phyloP scores from a whole-genome alignment of 73 alveolate genomes.

The Stentor coeruleus region DNA sequence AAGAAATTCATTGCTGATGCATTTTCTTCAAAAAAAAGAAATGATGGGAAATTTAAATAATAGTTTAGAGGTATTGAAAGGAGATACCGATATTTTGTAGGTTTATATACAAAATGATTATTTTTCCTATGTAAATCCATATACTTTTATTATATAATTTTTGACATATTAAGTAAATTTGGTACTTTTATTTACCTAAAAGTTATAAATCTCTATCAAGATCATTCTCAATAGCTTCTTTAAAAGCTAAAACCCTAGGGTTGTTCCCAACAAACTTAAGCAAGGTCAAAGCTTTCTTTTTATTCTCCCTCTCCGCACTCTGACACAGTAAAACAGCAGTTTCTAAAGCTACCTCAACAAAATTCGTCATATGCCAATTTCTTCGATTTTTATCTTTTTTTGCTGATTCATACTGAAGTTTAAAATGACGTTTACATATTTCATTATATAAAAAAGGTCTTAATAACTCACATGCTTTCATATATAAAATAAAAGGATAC shows the following conservation, averaged over 20 bases:
- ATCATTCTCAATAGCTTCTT: constrained; percentile 5
- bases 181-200: too few species aligned
- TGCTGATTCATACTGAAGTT: not conserved
- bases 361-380: not conserved
- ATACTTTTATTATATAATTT: too few species aligned
- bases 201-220: too few species aligned
- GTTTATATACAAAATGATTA: too few species aligned
- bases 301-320: not conserved
- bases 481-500: not conserved
- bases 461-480: not conserved
- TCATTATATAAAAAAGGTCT: not conserved
- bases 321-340: not conserved
- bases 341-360: not conserved
- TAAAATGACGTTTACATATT: not conserved
- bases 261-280: not conserved
- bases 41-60: too few species aligned
- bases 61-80: too few species aligned
- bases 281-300: not conserved
- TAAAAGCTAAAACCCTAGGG: not conserved
- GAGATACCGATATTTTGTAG: too few species aligned
- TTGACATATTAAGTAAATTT: too few species aligned
- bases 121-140: too few species aligned
- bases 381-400: not conserved
- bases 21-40: too few species aligned
- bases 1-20: not conserved